These are phyloP conservation scores for Berberis thunbergii DNA, from an alignment of 164 flowering plant species.

Conservation along the genomic window DNA sequence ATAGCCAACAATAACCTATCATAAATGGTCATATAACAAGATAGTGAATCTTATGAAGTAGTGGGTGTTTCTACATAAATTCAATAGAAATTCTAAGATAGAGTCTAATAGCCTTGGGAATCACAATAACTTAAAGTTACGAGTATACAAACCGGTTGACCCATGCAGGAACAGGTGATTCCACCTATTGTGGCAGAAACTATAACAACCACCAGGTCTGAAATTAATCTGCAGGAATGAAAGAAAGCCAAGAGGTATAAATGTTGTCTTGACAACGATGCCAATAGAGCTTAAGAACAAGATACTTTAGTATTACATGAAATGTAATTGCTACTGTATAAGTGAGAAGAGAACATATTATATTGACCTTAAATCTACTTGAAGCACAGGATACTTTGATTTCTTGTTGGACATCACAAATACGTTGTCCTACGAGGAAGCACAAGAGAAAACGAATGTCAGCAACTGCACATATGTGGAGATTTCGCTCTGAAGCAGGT, in stretches of 20 bases:
- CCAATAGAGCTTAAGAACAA: too few species aligned
- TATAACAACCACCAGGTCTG: conserved; percentile 89
- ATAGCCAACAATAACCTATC: conserved; percentile 81
- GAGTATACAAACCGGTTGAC: conserved; percentile 77
- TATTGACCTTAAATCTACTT: conserved; percentile 86
- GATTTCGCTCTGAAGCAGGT: background rate
- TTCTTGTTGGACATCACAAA: conserved; percentile 97
- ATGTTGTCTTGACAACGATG: too few species aligned
- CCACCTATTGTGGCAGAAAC: conserved; percentile 98
- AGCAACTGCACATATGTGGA: background rate
- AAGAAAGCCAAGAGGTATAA: background rate
- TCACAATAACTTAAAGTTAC: background rate
- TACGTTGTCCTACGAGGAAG: conserved; percentile 65
- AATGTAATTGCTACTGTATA: background rate
- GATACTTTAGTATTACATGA: too few species aligned
- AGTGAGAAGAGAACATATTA: background rate
- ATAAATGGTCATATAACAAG: conserved; percentile 9
- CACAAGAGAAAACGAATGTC: conserved; percentile 2
- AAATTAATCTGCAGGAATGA: conserved; percentile 58
- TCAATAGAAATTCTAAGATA: conserved; percentile 4
- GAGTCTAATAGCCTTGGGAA: conserved; percentile 4
- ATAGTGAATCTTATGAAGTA: background rate
- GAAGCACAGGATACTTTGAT: conserved; percentile 92
- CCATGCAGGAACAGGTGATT: conserved; percentile 78
- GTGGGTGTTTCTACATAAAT: background rate